Percentiles rank a stretch among this genome's conserved stretches.
Conservation (phyloP, 2,329 filamentous ascomycete species). For the Sporothrix protearum region DNA sequence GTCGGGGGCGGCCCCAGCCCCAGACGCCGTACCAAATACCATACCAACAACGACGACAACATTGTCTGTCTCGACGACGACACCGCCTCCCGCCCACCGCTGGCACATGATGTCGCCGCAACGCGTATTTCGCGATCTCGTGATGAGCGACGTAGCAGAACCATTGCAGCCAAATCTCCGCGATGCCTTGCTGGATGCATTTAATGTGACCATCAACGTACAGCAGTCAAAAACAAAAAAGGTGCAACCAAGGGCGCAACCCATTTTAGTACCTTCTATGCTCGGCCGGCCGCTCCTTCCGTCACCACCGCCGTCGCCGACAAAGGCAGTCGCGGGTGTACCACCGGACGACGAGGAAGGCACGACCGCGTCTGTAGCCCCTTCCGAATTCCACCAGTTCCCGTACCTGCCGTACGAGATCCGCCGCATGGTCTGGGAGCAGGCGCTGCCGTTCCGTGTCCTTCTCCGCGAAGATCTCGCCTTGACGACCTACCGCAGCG, state of each 20-base stretch:
- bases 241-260: neutral
- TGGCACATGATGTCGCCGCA: conserved; percentile 21
- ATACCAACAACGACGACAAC: neutral
- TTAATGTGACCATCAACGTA: neutral
- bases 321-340: neutral
- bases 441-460: conserved; percentile 25
- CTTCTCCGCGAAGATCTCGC: conserved; percentile 24
- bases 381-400: conserved; percentile 21
- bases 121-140: conserved; percentile 27
- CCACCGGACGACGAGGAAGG: neutral
- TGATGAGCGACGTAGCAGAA: conserved; percentile 24
- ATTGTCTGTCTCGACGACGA: no score
- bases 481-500: neutral
- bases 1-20: neutral
- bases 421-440: conserved; percentile 28
- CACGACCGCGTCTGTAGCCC: neutral
- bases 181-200: conserved; percentile 23
- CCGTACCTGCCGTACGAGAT: conserved; percentile 25
- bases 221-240: neutral
- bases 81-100: neutral
- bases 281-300: neutral
- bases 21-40: neutral
- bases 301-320: neutral
- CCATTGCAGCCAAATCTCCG: conserved; percentile 22
- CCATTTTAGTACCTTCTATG: neutral